These are phyloP conservation scores for Talaromyces sp. DNA, from an alignment of 2,329 filamentous ascomycete species.

Conservation along the genomic window DNA sequence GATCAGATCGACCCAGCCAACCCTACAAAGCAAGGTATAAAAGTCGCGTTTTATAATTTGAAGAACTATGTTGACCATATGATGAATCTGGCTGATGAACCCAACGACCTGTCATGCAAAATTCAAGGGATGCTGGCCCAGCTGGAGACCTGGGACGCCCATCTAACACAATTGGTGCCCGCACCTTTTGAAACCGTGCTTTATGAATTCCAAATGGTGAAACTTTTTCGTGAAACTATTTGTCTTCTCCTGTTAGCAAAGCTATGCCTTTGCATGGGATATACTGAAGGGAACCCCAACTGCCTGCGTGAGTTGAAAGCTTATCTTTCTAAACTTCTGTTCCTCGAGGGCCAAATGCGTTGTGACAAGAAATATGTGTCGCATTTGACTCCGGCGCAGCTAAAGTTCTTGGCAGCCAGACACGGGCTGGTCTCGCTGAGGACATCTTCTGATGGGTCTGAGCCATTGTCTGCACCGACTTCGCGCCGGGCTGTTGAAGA, in stretches of 20 bases:
- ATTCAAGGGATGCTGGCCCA: not conserved
- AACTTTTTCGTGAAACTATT: not conserved
- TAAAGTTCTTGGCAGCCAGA: not conserved
- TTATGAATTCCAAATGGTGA: not conserved
- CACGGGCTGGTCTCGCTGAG: not conserved
- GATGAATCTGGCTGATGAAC: not conserved
- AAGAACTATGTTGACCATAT: not conserved
- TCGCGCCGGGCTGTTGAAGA: not conserved
- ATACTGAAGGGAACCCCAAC: not conserved
- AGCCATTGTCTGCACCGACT: not conserved
- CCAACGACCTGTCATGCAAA: not conserved
- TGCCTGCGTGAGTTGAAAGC: not conserved
- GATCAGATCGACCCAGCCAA: not conserved
- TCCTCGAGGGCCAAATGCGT: not conserved
- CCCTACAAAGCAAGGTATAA: not conserved
- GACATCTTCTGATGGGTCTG: not conserved
- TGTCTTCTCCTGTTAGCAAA: not conserved
- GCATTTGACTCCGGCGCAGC: slow-evolving; percentile 2
- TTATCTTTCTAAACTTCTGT: slow-evolving; percentile 4
- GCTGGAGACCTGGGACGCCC: not conserved
- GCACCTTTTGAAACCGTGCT: not conserved
- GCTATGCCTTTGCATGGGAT: not conserved
- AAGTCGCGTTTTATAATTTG: not conserved
- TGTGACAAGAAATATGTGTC: not conserved
- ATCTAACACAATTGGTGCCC: not conserved